Percentiles rank a stretch among this genome's conserved stretches.
Evolutionary conservation across 2,329 filamentous ascomycete genomes (phyloP).

Genomic region (Coleophoma eucalyptorum): DNA sequence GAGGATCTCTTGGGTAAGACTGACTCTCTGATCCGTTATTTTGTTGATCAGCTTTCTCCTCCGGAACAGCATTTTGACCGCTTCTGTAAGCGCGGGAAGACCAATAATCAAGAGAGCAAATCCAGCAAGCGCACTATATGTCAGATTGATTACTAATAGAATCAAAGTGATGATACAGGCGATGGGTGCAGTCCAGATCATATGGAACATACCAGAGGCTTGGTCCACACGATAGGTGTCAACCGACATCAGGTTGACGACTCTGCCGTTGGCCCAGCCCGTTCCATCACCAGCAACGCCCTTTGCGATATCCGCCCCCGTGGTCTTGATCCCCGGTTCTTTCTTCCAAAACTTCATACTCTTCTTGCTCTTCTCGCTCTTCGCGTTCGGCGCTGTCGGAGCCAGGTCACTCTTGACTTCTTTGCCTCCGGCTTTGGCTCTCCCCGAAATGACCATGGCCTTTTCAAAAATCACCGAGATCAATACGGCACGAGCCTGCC

Average conservation of each 20-base stretch:
- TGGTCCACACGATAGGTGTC: constrained; percentile 89
- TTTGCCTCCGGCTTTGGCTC: constrained; percentile 76
- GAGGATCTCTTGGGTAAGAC: constrained; percentile 61
- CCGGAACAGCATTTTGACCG: constrained; percentile 69
- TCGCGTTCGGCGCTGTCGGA: constrained; percentile 37
- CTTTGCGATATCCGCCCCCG: constrained; percentile 27
- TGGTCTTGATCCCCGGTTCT: constrained; percentile 32
- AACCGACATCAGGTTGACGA: constrained; percentile 88
- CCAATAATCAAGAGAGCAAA: constrained; percentile 78
- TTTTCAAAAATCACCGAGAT: constrained; percentile 88
- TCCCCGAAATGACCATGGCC: constrained; percentile 77
- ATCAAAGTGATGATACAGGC: constrained; percentile 72
- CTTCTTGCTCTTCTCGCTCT: constrained; percentile 34
- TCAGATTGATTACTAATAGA: constrained; percentile 82
- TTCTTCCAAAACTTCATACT: constrained; percentile 31
- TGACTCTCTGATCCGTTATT: constrained; percentile 61
- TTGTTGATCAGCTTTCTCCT: constrained; percentile 72
- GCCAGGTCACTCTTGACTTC: constrained; percentile 29
- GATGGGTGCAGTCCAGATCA: constrained; percentile 80
- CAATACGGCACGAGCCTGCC: constrained; percentile 71
- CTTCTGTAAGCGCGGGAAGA: constrained; percentile 71
- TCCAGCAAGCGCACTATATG: constrained; percentile 81
- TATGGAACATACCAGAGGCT: constrained; percentile 80
- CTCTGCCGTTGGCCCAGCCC: constrained; percentile 87
- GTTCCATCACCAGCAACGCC: constrained; percentile 62